Evolutionary conservation across 495 filamentous ascomycete species (phyloP).

Genomic region (Penicillium canariense): DNA sequence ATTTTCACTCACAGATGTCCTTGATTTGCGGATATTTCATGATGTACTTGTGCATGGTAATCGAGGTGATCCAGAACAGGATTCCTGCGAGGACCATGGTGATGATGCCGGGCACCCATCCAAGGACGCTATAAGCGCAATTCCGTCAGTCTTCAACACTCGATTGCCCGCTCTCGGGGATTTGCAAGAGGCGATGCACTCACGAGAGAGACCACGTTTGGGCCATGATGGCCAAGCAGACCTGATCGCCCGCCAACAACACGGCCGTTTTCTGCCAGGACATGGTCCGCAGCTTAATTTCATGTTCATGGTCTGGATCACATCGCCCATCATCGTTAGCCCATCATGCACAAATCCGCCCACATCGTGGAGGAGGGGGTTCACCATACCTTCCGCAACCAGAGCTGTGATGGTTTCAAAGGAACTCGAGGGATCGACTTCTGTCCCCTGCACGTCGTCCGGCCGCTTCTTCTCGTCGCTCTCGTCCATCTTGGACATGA

Average conservation of each 20-base stretch:
- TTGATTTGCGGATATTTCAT: constrained; percentile 48
- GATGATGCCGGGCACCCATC: constrained; percentile 48
- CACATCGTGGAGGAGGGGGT: background rate
- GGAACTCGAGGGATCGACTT: constrained; percentile 15
- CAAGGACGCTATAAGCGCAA: constrained; percentile 31
- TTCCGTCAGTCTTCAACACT: background rate
- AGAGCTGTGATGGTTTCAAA: constrained; percentile 26
- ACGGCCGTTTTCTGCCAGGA: constrained; percentile 48
- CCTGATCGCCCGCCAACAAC: constrained; percentile 45
- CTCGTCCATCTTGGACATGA: constrained; percentile 1
- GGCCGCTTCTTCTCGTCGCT: constrained; percentile 17
- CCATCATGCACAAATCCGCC: background rate
- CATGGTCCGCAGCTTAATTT: constrained; percentile 48
- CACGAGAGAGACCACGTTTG: constrained; percentile 48
- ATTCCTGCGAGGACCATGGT: constrained; percentile 35
- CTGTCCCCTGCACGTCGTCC: constrained; percentile 7
- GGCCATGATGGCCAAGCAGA: constrained; percentile 51
- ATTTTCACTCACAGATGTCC: constrained; percentile 38
- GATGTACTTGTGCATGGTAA: constrained; percentile 49
- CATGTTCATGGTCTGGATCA: constrained; percentile 40
- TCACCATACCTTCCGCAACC: constrained; percentile 23
- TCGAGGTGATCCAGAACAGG: constrained; percentile 43
- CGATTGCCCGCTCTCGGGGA: too few relatives aligned
- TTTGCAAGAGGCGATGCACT: background rate
- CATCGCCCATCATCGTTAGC: background rate